Percentiles rank a stretch among this genome's conserved stretches.
Conservation (phyloP, 169 alveolate species). For the Sarcocystis neurona region DNA sequence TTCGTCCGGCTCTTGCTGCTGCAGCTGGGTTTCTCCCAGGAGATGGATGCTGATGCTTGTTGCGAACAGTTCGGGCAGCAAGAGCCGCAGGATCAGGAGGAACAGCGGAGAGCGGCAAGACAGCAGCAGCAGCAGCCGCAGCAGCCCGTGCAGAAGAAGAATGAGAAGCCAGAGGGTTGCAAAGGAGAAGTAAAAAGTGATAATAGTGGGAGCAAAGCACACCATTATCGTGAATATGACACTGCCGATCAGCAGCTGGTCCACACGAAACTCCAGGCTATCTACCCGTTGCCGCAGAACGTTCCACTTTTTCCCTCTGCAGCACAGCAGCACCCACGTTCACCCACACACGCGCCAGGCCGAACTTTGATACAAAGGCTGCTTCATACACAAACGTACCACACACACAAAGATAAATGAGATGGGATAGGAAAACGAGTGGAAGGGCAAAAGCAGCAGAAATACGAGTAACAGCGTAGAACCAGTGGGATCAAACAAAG, state of each 20-base stretch:
- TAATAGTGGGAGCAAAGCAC: constrained; percentile 60
- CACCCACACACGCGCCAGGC: too few species aligned
- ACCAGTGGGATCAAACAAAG: background rate
- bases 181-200: constrained; percentile 55
- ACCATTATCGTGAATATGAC: constrained; percentile 52
- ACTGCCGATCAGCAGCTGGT: constrained; percentile 62
- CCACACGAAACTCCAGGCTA: constrained; percentile 60
- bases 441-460: too few species aligned
- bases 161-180: constrained; percentile 55
- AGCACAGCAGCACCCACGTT: too few species aligned
- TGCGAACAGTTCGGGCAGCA: constrained; percentile 42
- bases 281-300: constrained; percentile 68
- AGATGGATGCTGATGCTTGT: constrained; percentile 2
- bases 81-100: constrained; percentile 38
- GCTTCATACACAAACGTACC: too few species aligned
- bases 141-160: constrained; percentile 28
- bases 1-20: background rate
- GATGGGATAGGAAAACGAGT: too few species aligned
- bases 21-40: background rate
- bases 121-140: constrained; percentile 52
- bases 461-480: too few species aligned
- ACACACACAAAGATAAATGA: too few species aligned
- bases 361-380: too few species aligned
- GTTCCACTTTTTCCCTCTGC: constrained; percentile 65
- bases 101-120: constrained; percentile 31